These are phyloP conservation scores for Hypericum androsaemum DNA, from an alignment of 345 rosid species.

Conservation along the genomic window DNA sequence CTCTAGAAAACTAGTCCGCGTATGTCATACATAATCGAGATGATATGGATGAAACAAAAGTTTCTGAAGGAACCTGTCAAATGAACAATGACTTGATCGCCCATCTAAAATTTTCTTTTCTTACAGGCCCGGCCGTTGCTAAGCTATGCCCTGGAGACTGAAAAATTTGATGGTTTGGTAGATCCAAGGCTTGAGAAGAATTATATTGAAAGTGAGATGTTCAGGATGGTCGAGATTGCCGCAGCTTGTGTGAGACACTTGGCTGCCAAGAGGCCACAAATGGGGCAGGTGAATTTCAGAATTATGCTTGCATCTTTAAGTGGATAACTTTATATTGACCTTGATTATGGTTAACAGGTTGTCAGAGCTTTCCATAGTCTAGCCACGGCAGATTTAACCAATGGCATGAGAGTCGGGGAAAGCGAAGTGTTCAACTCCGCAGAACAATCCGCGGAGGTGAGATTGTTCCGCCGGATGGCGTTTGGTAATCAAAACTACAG, in stretches of 20 bases:
- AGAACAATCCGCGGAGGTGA: constrained; percentile 69
- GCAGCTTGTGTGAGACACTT: constrained; percentile 87
- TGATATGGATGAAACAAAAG: too few species aligned
- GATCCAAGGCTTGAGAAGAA: constrained; percentile 70
- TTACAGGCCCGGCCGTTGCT: constrained; percentile 86
- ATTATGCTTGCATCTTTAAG: not conserved
- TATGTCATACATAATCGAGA: too few species aligned
- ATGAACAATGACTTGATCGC: too few species aligned
- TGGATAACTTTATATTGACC: constrained; percentile 3
- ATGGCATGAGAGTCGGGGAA: constrained; percentile 89
- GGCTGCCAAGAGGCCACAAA: constrained; percentile 80
- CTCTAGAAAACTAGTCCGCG: too few species aligned
- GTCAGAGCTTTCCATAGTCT: constrained; percentile 72
- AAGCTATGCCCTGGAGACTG: constrained; percentile 52
- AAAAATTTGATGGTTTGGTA: constrained; percentile 45
- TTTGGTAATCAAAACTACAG: constrained; percentile 76
- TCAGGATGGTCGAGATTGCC: constrained; percentile 78
- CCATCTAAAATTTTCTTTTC: not conserved
- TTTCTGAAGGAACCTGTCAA: too few species aligned
- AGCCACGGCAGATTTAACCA: constrained; percentile 56
- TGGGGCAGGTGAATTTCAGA: constrained; percentile 62
- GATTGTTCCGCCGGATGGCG: constrained; percentile 84
- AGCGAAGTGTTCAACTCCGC: constrained; percentile 71
- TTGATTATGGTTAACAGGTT: constrained; percentile 39
- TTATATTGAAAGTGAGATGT: constrained; percentile 59